Evolutionary conservation across 2,329 filamentous ascomycete species (phyloP).

Genomic region (Chaetomium sp.): DNA sequence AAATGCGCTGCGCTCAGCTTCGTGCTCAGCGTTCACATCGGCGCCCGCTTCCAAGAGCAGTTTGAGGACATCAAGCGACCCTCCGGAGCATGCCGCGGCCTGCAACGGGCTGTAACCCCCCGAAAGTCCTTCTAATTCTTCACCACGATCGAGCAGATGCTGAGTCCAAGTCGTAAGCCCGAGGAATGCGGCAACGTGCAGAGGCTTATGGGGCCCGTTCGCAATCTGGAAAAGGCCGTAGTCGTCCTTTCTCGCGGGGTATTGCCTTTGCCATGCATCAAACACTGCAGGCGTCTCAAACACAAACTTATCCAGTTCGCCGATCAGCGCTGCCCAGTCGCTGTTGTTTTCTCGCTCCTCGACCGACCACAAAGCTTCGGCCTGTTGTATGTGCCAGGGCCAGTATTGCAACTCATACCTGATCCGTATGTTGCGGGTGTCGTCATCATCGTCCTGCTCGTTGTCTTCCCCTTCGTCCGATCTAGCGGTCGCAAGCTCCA

Average conservation of each 20-base stretch:
- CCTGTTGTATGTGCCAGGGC: conserved; percentile 15
- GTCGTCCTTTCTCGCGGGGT: neutral
- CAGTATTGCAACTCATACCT: conserved; percentile 20
- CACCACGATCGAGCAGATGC: conserved; percentile 12
- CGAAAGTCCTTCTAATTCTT: conserved; percentile 11
- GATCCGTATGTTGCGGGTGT: neutral
- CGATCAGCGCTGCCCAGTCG: conserved; percentile 15
- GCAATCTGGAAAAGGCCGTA: neutral
- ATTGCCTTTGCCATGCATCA: conserved; percentile 14
- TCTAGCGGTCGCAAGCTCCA: neutral
- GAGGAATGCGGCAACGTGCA: conserved; percentile 17
- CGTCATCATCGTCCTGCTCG: neutral
- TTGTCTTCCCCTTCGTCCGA: neutral
- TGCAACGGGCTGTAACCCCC: conserved; percentile 12
- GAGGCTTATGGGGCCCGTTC: conserved; percentile 4
- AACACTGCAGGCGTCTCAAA: conserved; percentile 13
- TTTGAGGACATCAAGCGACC: conserved; percentile 3
- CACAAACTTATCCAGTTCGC: conserved; percentile 18
- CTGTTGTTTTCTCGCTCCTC: conserved; percentile 14
- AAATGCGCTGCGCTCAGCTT: neutral
- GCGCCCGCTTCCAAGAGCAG: conserved; percentile 13
- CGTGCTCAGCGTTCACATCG: conserved; percentile 16
- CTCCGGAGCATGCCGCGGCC: conserved; percentile 8
- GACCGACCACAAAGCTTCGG: conserved; percentile 12
- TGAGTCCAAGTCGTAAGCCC: conserved; percentile 12